These are phyloP conservation scores for Strigomonas culicis DNA, from an alignment of 208 protist genomes.

Conservation along the genomic window DNA sequence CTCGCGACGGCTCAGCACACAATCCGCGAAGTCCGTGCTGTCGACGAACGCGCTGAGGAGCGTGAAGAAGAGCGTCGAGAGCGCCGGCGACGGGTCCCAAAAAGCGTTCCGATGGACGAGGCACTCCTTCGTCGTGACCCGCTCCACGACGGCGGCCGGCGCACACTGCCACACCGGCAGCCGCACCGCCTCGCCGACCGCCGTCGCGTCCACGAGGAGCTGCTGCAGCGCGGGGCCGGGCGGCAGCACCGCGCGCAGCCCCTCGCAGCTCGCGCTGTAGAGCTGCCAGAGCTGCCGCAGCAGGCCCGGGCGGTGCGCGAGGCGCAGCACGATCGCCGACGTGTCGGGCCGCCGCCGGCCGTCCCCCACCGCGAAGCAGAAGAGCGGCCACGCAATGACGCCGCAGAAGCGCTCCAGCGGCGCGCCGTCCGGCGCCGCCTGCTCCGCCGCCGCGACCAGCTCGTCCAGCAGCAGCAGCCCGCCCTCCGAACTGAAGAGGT, in stretches of 20 bases:
- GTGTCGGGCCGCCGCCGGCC: constrained; percentile 40
- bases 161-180: neutral
- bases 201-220: neutral
- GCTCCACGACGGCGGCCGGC: constrained; percentile 9
- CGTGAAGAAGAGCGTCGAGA: constrained; percentile 74
- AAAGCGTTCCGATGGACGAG: constrained; percentile 32
- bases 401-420: constrained; percentile 62
- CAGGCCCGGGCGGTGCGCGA: constrained; percentile 46
- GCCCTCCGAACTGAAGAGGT: constrained; percentile 63
- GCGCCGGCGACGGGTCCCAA: constrained; percentile 61
- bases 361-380: constrained; percentile 36
- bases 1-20: constrained; percentile 28
- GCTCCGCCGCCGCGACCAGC: constrained; percentile 16
- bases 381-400: constrained; percentile 78
- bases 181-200: neutral
- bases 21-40: constrained; percentile 57
- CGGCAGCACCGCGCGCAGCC: constrained; percentile 13
- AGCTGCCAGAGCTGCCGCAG: constrained; percentile 63
- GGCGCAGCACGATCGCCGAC: constrained; percentile 52
- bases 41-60: constrained; percentile 75
- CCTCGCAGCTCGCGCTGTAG: constrained; percentile 46
- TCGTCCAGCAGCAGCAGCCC: constrained; percentile 58
- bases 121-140: constrained; percentile 22
- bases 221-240: neutral
- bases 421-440: constrained; percentile 1